Base-by-base conservation (phyloP, 2,329 filamentous ascomycete species). In the Hypoxylon sp. region DNA sequence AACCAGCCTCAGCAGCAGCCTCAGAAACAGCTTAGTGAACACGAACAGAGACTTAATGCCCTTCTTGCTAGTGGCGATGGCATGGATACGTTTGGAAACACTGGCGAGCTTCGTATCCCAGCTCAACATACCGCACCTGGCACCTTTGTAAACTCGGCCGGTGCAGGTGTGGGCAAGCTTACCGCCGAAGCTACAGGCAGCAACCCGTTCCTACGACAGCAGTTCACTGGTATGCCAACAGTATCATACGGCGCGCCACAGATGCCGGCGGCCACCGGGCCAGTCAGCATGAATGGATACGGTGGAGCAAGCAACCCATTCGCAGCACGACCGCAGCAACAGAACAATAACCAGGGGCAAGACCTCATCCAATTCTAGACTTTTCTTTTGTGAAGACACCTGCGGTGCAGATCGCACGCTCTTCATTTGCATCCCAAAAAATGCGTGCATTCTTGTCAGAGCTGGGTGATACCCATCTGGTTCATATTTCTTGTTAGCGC, bases 31-130 rank as follows among this genome's bases (percentile, higher is more conserved):
- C 76, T 89, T 72, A 89, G 81, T 74, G 88, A 89, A 77, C 90
- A 90, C 79, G 87, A 90, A 77, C 90, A 91, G 22, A 92, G 89
- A 77, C 91, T 99, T 73, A 98, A 98, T 78, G 88, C 92, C 1
- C 89, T 99, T 35, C 89, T 99, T 49, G 88, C 94, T 2, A 90
- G 88, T 25, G 95, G 96, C 72, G 96, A 99, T 64, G 96, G 96
- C 25, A 92, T 97, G 85, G 96, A 99, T 78, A 99, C 96, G 0
- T 99, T 97, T 79, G 96, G 96, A 72, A 99, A 99, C 79, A 93
- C 93, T n/a, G 96, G 96, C 73, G 93, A 98, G 72, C 86, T 97
- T 51, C 94, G 96, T 80, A 97, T 99, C 71, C 96, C 96, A 1
- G 91, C 96, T 1, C 96, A 99, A 79, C 96, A 99, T 80, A 99